Percentiles rank a stretch among this genome's conserved stretches.
Evolutionary conservation across 331 rosid species (phyloP).

Genomic region (Quercus tomentella): DNA sequence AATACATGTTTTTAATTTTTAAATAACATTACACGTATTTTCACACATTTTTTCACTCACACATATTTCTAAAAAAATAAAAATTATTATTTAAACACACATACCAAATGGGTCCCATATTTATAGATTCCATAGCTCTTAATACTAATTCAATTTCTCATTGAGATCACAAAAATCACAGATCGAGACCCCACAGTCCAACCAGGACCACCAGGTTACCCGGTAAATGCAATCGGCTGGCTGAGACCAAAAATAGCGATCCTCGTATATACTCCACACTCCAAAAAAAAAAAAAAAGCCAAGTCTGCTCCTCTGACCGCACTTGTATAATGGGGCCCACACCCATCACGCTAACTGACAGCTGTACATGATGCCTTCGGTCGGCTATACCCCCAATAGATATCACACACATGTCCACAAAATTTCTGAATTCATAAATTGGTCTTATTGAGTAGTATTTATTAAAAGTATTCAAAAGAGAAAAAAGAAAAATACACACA

Average conservation of each 20-base stretch:
- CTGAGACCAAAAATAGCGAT: not conserved
- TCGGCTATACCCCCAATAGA: not conserved
- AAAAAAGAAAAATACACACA: too few relatives aligned
- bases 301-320: not conserved
- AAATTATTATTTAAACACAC: too few relatives aligned
- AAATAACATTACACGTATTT: too few relatives aligned
- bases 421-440: not conserved
- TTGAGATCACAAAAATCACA: not conserved
- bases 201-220: not conserved
- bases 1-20: too few relatives aligned
- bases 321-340: not conserved
- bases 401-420: not conserved
- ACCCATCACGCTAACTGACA: conserved; percentile 1
- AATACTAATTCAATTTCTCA: too few relatives aligned
- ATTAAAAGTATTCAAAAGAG: not conserved
- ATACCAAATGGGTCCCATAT: too few relatives aligned
- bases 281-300: not conserved
- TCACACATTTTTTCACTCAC: rapidly evolving
- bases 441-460: not conserved
- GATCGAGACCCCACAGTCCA: not conserved
- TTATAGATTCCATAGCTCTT: too few relatives aligned
- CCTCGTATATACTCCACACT: not conserved
- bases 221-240: conserved; percentile 1
- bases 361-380: conserved; percentile 8
- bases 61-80: rapidly evolving